Percentiles rank a stretch among this genome's conserved stretches.
Conservation (phyloP, 768 basidiomycete genomes). For the Boletus subparvulus region DNA sequence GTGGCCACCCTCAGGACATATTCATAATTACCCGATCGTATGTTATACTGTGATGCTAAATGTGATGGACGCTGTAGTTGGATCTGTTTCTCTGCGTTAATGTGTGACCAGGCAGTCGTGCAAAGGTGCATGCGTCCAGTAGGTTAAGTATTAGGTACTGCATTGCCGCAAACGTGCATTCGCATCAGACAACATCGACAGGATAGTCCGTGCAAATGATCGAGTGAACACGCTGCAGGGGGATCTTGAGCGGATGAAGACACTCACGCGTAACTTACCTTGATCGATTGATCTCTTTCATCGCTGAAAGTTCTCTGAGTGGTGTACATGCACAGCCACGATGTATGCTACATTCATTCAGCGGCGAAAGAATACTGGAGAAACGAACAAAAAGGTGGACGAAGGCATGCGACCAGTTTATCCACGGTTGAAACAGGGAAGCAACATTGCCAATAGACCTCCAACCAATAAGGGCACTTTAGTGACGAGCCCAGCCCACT, state of each 20-base stretch:
- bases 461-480: background rate
- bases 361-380: background rate
- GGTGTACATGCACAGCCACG: background rate
- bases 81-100: background rate
- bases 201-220: no score
- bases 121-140: background rate
- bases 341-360: background rate
- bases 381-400: background rate
- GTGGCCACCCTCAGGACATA: no score
- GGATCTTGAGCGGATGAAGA: no score
- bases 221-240: no score
- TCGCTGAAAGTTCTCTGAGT: background rate
- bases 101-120: background rate
- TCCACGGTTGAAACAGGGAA: background rate
- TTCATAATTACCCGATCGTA: no score
- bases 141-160: no score
- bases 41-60: no score
- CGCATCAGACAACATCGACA: no score
- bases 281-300: background rate
- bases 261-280: no score
- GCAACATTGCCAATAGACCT: background rate
- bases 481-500: slow-evolving; percentile 1
- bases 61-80: no score
- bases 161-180: background rate
- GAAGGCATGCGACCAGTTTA: background rate